phyloP scores from a whole-genome alignment of 106 monocot genomes.

The Iris macrosiphon region DNA sequence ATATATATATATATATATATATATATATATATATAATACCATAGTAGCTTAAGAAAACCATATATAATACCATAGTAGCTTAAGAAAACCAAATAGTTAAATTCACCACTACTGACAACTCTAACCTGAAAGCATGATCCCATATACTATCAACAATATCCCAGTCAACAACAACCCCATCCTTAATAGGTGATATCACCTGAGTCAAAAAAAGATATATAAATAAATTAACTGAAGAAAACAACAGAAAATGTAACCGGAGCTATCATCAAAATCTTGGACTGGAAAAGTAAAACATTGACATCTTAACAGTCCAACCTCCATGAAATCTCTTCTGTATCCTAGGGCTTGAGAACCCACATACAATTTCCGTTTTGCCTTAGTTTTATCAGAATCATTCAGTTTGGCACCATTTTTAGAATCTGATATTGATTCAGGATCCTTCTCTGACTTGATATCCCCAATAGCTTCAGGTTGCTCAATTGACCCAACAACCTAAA shows the following conservation, averaged over 20 bases:
- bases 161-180: constrained; percentile 89
- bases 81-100: constrained; percentile 7
- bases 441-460: constrained; percentile 67
- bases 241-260: background rate
- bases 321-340: constrained; percentile 62
- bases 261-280: too few relatives aligned
- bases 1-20: too few relatives aligned
- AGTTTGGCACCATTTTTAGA: constrained; percentile 29
- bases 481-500: constrained; percentile 79
- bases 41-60: too few relatives aligned
- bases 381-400: constrained; percentile 44
- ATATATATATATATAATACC: too few relatives aligned
- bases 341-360: constrained; percentile 69
- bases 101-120: background rate
- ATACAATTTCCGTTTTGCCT: constrained; percentile 60
- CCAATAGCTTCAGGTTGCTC: constrained; percentile 48
- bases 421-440: constrained; percentile 42
- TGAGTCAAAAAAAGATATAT: constrained; percentile 5
- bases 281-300: too few relatives aligned
- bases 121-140: constrained; percentile 96
- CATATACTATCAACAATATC: constrained; percentile 95
- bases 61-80: too few relatives aligned
- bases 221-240: too few relatives aligned
- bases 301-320: constrained; percentile 37
- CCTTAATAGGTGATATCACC: constrained; percentile 93